Base-by-base conservation (phyloP, 177 flowering plant species). In the Telopea speciosissima region DNA sequence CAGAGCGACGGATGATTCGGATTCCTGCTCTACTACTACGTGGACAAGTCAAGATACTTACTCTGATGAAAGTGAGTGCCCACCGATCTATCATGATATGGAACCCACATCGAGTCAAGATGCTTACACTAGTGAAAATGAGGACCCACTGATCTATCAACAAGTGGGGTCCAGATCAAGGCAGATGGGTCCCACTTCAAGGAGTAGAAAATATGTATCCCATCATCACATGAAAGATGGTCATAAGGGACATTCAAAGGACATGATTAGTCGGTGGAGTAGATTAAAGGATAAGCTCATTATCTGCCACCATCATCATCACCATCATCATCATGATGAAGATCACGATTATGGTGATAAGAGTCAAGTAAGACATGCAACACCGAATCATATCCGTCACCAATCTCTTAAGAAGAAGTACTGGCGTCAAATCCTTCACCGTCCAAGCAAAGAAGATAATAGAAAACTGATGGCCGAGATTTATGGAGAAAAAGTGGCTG, bases 241-340 rank as follows among this genome's bases (percentile, higher is more conserved):
- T 16, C 14, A 49, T 49, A 12, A 16, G 54, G 19, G 8, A 58
- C 70, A 49, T 67, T 24, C 16, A 0, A 78, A 71, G 44, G 66
- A 72, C 42, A n/a, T n/a, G n/a, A 68, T 67, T 7, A 87, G 91
- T 58, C 68, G 79, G 68, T 56, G 83, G 45, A 78, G 76, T 67
- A 84, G 79, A 66, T 63, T 85, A 9, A 86, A 82, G 75, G 71
- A 89, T 75, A 84, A 82, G 80, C 74, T 88, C 12, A 65, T 83
- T 45, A 77, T 89, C 63, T 86, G 86, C 67, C 93, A 89, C 68
- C 91, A 87, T 26, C 90, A 87, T 52, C 87, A 86, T 54, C 86
- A 86, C 63, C 87, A 86, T 9, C 79, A 73, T 28, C 74, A 71
- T 33, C 75, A 66, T 23, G 66, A 73, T 26, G 36, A 63, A 10